Base-by-base conservation (phyloP, 2,329 filamentous ascomycete species). In the Dactylellina cionopaga region DNA sequence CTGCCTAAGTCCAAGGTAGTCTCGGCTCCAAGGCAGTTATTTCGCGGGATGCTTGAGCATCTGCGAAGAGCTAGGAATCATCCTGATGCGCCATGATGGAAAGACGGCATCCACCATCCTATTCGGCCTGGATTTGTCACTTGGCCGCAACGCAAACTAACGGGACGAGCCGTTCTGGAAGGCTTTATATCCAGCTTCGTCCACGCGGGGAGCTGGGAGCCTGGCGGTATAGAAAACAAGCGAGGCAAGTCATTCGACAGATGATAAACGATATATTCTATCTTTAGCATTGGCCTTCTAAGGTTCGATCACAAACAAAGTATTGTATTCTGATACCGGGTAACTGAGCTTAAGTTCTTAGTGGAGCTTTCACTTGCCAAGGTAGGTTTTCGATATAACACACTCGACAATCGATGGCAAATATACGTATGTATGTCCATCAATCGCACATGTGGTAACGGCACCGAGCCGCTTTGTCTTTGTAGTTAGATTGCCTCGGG, bases 1-100 rank as follows among this genome's bases (percentile, higher is more conserved):
- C 52, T 65, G 66, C 58, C 58, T 63, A 64, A 6, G 41, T 35
- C 27, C 65, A 70, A 69, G 65, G 65, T 56, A 33, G 43, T 51
- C 46, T n/a, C n/a, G n/a, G 2, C 15, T 35, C 31, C 49, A 37
- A 22, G 29, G 29, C n/a, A n/a, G n/a, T n/a, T n/a, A n/a, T n/a
- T n/a, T n/a, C n/a, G n/a, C n/a, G n/a, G n/a, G n/a, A n/a, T n/a
- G n/a, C n/a, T n/a, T n/a, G n/a, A n/a, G n/a, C n/a, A n/a, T n/a
- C n/a, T n/a, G n/a, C n/a, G n/a, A n/a, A n/a, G n/a, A n/a, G n/a
- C n/a, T n/a, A n/a, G n/a, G n/a, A n/a, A n/a, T n/a, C n/a, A n/a
- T n/a, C n/a, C n/a, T n/a, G n/a, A n/a, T n/a, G n/a, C n/a, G n/a
- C n/a, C n/a, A n/a, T n/a, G n/a, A n/a, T n/a, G n/a, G n/a, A n/a